Base-by-base conservation (phyloP, 176 grass and related monocot genomes). In the Poa pratensis region DNA sequence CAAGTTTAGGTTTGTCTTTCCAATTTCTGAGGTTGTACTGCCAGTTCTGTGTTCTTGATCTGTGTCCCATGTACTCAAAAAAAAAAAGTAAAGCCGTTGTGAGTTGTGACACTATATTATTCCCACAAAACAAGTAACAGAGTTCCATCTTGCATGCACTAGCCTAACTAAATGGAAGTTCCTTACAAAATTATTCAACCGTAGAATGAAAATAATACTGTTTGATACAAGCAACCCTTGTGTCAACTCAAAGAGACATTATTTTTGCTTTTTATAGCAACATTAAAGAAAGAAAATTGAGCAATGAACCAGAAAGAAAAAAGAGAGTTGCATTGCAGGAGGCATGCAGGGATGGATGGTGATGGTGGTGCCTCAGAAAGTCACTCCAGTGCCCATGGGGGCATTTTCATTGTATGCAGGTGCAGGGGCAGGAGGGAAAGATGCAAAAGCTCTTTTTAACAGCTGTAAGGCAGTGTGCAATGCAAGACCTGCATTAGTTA, bases 401-500 rank as follows among this genome's bases (percentile, higher is more conserved):
- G 85, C 78, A 88, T 80, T 91, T 87, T 91, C 81, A 91, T 87
- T 87, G 89, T 66, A 86, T 68, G 82, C 81, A 83, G 14, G 11
- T 76, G 72, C 76, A 86, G 84, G 72, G 19, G 82, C 71, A 69
- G 72, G 59, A 66, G 64, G 72, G 50, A 82, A 58, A 82, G 75
- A 50, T 61, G 61, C 12, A 87, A 87, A 90, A 87, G 89, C 85
- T 87, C 81, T 84, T 87, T 91, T 80, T 80, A 91, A 69, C 89
- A 91, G 89, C 89, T 91, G 85, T 84, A 87, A 84, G 81, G 89
- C 85, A 69, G 43, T 65, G 85, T 71, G 81, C 85, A 77, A 84
- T 87, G 85, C 53, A 76, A 91, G 81, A 87, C 89, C 85, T 91
- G 85, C 85, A 84, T 87, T 91, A 87, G 76, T 34, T 91, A 84